Evolutionary conservation across 306 rosid genomes (phyloP).

Genomic region (Lagenaria siceraria): DNA sequence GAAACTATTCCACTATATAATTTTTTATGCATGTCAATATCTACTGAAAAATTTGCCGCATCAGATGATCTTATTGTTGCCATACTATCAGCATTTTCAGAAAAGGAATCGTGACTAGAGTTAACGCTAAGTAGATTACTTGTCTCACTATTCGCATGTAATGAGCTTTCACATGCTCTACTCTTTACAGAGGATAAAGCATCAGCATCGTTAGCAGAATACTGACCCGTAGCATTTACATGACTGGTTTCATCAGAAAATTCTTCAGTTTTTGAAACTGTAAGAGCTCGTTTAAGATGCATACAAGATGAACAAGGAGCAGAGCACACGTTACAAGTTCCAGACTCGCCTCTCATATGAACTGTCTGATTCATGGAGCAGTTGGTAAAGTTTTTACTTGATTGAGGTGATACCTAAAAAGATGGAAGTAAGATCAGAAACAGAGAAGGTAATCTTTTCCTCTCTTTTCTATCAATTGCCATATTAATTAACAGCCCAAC

Average conservation of each 20-base stretch:
- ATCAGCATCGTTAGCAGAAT: constrained; percentile 39
- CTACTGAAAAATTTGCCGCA: constrained; percentile 12
- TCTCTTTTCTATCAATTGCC: not conserved
- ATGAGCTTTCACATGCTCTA: constrained; percentile 40
- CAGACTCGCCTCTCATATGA: constrained; percentile 56
- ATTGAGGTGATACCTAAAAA: constrained; percentile 34
- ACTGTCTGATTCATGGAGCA: constrained; percentile 26
- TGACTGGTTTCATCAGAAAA: constrained; percentile 57
- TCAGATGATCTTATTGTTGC: constrained; percentile 21
- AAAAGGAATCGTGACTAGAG: constrained; percentile 46
- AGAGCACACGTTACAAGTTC: constrained; percentile 66
- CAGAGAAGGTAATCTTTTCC: not conserved
- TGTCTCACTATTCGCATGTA: constrained; percentile 45
- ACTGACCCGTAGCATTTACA: constrained; percentile 32
- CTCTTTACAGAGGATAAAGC: constrained; percentile 34
- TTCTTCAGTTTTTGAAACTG: constrained; percentile 48
- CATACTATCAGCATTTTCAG: constrained; percentile 63
- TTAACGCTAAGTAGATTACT: constrained; percentile 36
- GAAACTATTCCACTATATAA: constrained; percentile 5
- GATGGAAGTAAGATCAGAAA: constrained; percentile 13
- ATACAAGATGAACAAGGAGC: constrained; percentile 78
- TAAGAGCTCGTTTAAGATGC: constrained; percentile 42
- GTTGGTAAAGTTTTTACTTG: constrained; percentile 27
- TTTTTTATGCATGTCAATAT: constrained; percentile 12
- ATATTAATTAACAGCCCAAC: not conserved